A percentile compares a stretch with the other conserved stretches of the same genome.
Evolutionary conservation across 2,329 filamentous ascomycete genomes (phyloP).

Genomic region (Trichophyton simii): DNA sequence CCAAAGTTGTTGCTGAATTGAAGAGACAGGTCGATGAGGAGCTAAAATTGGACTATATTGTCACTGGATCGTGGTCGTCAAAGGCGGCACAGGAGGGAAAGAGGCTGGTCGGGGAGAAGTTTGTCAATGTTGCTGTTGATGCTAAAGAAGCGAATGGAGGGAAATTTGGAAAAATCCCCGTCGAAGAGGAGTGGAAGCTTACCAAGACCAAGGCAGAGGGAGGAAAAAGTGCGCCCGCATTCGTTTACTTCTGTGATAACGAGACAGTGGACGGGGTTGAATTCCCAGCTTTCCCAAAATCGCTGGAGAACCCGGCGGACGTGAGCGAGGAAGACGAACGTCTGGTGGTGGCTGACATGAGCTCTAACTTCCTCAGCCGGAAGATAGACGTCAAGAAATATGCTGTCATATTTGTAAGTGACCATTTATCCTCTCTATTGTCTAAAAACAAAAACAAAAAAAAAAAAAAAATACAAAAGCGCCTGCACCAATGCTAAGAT

Average conservation of each 20-base stretch:
- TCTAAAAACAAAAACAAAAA: background rate
- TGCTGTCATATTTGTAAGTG: conserved; percentile 65
- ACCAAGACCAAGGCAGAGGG: conserved; percentile 47
- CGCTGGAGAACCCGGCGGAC: conserved; percentile 42
- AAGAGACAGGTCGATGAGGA: conserved; percentile 54
- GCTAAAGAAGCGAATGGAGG: conserved; percentile 50
- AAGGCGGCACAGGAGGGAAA: conserved; percentile 78
- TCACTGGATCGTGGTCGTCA: conserved; percentile 81
- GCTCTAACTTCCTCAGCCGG: conserved; percentile 80
- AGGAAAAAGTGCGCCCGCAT: conserved; percentile 39
- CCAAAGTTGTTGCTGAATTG: conserved; percentile 47
- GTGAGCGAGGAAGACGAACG: conserved; percentile 50
- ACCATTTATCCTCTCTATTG: background rate
- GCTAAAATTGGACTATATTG: conserved; percentile 74
- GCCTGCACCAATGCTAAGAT: conserved; percentile 5
- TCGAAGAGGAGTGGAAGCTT: conserved; percentile 63
- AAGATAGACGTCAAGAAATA: conserved; percentile 66
- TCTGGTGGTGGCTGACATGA: conserved; percentile 85
- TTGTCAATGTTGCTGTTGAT: conserved; percentile 68
- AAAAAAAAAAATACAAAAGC: background rate
- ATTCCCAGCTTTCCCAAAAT: conserved; percentile 60
- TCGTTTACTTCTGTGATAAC: conserved; percentile 88
- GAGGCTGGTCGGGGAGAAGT: conserved; percentile 60
- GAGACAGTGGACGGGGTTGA: conserved; percentile 85
- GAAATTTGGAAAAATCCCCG: conserved; percentile 76